Percentiles rank a stretch among this genome's conserved stretches.
These are phyloP conservation scores for Euphorbia pulcherrima DNA, from an alignment of 345 rosid genomes.

Conservation along the genomic window DNA sequence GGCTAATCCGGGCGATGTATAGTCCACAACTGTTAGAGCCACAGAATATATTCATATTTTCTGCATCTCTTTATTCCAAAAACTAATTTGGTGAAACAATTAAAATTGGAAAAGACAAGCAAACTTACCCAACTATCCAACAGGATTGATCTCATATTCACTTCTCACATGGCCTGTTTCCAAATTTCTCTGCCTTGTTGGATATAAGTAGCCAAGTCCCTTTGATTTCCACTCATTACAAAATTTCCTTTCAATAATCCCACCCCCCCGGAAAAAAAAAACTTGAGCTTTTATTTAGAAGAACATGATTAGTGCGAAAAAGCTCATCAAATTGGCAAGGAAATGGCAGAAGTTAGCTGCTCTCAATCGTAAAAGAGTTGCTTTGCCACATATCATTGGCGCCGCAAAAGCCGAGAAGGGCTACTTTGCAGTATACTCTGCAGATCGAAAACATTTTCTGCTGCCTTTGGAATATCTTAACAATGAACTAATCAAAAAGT, in stretches of 20 bases:
- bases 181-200: background rate
- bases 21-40: background rate
- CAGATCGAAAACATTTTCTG: slow-evolving; percentile 6
- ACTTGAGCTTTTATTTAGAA: background rate
- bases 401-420: slow-evolving; percentile 7
- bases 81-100: too few relatives aligned
- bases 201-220: background rate
- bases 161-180: slow-evolving; percentile 8
- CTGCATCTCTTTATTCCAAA: too few relatives aligned
- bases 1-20: too few relatives aligned
- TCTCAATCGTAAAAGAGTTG: background rate
- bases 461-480: slow-evolving; percentile 9
- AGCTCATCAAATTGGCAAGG: slow-evolving; percentile 10
- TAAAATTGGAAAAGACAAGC: background rate
- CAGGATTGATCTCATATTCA: background rate
- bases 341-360: slow-evolving; percentile 17
- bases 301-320: slow-evolving; percentile 15
- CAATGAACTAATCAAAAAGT: background rate
- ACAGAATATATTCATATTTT: too few relatives aligned
- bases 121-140: background rate
- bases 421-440: slow-evolving; percentile 2
- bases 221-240: background rate
- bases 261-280: too few relatives aligned
- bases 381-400: background rate
- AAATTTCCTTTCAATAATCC: background rate